A percentile compares a stretch with the other conserved stretches of the same genome.
phyloP scores from a whole-genome alignment of 2,329 filamentous ascomycete genomes.

The Fusarium veterinarium region DNA sequence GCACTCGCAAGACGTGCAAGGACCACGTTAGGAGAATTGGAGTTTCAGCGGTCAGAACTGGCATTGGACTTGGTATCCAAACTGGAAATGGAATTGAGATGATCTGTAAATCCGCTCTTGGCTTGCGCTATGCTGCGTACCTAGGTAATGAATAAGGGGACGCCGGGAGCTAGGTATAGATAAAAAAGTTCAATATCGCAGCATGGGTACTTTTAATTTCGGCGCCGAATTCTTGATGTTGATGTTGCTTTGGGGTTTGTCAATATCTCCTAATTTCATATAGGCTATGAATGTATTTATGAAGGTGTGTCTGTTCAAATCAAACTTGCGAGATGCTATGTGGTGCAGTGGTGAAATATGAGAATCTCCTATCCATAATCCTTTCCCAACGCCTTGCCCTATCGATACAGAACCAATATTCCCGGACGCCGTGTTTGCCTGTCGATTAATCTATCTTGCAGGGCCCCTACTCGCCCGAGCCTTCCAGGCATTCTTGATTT shows the following conservation, averaged over 20 bases:
- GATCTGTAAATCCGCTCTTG: conserved; percentile 38
- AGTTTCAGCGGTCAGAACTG: conserved; percentile 24
- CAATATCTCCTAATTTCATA: not conserved
- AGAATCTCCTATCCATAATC: not conserved
- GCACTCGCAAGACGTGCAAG: conserved; percentile 13
- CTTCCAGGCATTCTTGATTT: conserved; percentile 87
- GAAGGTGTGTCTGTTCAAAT: not conserved
- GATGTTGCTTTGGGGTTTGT: not conserved
- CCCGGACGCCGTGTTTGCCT: conserved; percentile 26
- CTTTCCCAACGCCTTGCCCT: conserved; percentile 38
- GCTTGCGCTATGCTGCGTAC: conserved; percentile 35
- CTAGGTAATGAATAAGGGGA: conserved; percentile 42
- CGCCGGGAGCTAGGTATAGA: conserved; percentile 36
- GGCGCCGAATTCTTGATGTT: not conserved
- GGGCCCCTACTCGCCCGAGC: conserved; percentile 46
- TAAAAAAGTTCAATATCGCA: conserved; percentile 28
- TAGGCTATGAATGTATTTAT: not conserved
- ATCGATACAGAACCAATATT: conserved; percentile 28
- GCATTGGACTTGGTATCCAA: conserved; percentile 37
- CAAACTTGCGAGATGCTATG: not conserved
- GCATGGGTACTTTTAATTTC: conserved; percentile 2
- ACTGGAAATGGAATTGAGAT: conserved; percentile 40
- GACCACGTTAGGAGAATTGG: conserved; percentile 27
- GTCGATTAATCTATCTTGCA: conserved; percentile 62
- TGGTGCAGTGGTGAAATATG: not conserved